Conservation (phyloP, 2,329 filamentous ascomycete species). For the Aphanocladium album region DNA sequence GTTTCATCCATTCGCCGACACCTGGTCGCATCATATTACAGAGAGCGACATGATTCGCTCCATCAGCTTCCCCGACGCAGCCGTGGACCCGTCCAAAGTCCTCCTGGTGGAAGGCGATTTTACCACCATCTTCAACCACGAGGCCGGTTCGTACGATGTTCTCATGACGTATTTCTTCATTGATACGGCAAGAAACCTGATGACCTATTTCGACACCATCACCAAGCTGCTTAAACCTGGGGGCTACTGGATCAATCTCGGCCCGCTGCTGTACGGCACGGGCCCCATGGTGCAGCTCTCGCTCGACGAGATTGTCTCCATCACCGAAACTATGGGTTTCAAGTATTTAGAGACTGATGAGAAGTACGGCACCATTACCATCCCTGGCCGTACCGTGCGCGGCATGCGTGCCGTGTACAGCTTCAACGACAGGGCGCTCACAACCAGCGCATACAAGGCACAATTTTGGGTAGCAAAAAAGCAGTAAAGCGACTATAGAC, state of each 20-base stretch:
- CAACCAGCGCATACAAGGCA: conserved; percentile 48
- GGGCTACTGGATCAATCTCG: conserved; percentile 52
- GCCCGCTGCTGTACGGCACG: conserved; percentile 50
- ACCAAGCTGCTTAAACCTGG: conserved; percentile 40
- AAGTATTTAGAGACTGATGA: conserved; percentile 40
- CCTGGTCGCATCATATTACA: conserved; percentile 51
- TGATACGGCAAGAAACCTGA: conserved; percentile 53
- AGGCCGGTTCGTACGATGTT: conserved; percentile 36
- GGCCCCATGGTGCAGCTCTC: conserved; percentile 50
- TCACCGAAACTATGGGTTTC: conserved; percentile 48
- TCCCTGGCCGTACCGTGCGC: conserved; percentile 36
- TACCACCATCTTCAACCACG: conserved; percentile 33
- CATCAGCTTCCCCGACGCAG: conserved; percentile 40
- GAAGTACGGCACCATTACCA: conserved; percentile 37
- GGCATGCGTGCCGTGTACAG: conserved; percentile 47
- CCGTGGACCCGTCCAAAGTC: conserved; percentile 31
- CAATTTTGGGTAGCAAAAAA: conserved; percentile 48
- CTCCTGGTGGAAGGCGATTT: conserved; percentile 54
- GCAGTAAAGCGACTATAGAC: background rate
- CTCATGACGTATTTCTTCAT: conserved; percentile 57
- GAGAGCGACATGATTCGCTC: conserved; percentile 41
- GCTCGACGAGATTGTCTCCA: conserved; percentile 45
- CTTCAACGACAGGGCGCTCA: conserved; percentile 45
- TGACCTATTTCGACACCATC: conserved; percentile 51
- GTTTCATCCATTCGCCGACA: conserved; percentile 49